Evolutionary conservation across 2,329 filamentous ascomycete species (phyloP).

Genomic region (Ustulina deusta): DNA sequence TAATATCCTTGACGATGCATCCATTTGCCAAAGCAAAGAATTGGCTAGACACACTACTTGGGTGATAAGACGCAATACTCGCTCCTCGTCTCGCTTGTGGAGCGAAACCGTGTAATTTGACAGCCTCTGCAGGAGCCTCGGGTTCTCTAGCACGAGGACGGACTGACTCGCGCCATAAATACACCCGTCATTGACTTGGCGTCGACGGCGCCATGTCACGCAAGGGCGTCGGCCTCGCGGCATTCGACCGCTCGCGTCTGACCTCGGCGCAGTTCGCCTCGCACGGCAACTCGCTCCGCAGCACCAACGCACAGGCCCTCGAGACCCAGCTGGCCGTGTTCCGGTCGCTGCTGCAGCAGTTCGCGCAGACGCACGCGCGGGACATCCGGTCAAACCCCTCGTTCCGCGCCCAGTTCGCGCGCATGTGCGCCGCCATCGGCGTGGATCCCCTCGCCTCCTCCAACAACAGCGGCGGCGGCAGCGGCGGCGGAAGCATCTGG

Average conservation of each 20-base stretch:
- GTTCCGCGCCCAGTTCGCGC: constrained; percentile 96
- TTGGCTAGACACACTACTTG: not conserved
- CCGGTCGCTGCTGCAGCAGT: constrained; percentile 93
- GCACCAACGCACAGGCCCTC: constrained; percentile 84
- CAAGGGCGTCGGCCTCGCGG: constrained; percentile 89
- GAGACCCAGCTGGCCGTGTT: constrained; percentile 96
- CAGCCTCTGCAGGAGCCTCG: not conserved
- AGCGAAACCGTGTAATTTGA: constrained; percentile 5
- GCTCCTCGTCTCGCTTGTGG: not conserved
- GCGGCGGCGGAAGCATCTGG: constrained; percentile 79
- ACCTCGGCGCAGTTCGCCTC: constrained; percentile 90
- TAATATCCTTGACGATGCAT: not conserved
- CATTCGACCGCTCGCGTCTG: constrained; percentile 86
- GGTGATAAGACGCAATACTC: not conserved
- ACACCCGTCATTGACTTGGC: not conserved
- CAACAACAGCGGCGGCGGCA: constrained; percentile 57
- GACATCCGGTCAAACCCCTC: constrained; percentile 95
- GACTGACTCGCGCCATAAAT: too few species aligned
- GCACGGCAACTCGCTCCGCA: constrained; percentile 89
- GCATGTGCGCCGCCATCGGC: constrained; percentile 97
- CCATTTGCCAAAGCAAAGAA: not conserved
- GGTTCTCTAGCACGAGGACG: too few species aligned
- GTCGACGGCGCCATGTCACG: constrained; percentile 66
- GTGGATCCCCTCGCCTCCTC: constrained; percentile 88
- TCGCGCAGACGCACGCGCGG: constrained; percentile 92